Evolutionary conservation across 345 rosid genomes (phyloP), one percentile per base, ranked within the genome.

Genomic region (Passiflora organensis): DNA sequence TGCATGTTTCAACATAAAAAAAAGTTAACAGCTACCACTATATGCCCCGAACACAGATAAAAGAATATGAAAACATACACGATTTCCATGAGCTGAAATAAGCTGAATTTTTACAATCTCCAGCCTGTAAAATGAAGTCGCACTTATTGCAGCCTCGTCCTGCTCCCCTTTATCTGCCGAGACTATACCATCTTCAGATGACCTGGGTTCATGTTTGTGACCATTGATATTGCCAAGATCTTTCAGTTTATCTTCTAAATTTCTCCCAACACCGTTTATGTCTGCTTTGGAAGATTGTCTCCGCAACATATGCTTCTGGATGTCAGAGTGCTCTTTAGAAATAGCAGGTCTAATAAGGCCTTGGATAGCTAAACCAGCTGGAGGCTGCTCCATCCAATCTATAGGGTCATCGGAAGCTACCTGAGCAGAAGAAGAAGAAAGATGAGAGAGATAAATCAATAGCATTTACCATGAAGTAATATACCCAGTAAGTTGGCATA

Each of bases 301-400:
- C 46, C 70, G 55, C 64, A 91, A 75, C 51, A 80, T 64, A 63
- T 65, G 84, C 76, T 68, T 82, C 72, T 80, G 67, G 66, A 84
- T 83, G 63, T 75, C 85, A 51, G 84, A 76, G 60, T 84, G 82
- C 59, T 84, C 96, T 59, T 89, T 86, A 32, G 76, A 77, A 54
- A 84, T 69, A 47, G 80, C 82, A 65, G 85, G 94, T 62, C 87
- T 86, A 69, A 93, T 47, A 65, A 84, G 60, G 66, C 95, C 99
- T 64, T 86, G 95, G 67, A 93, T 76, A 48, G 80, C 81, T 74
- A 93, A 67, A 60, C 95, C 95, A 68, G 85, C 87, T 54, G 95
- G 80, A 41, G 91, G 95, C 63, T 83, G 81, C 67, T 84, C 89
- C 94, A 93, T 86, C 89, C 89, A 86, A 69, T 86, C 86, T 60